phyloP scores from a whole-genome alignment of 257 asterid species.

The Solanum dulcamara region DNA sequence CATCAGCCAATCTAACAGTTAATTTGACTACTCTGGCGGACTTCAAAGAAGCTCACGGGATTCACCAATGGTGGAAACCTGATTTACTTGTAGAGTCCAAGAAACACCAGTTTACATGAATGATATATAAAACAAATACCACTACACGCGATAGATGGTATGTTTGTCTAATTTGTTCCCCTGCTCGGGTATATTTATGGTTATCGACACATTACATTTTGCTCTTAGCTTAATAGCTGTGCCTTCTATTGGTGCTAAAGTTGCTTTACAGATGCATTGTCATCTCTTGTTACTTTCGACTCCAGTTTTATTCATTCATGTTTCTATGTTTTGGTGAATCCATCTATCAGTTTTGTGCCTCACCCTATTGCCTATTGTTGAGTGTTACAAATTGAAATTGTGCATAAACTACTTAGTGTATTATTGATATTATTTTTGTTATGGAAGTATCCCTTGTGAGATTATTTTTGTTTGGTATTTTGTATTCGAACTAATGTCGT shows the following conservation, averaged over 20 bases:
- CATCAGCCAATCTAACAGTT: slow-evolving; percentile 58
- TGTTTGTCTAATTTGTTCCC: background rate
- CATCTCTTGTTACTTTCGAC: background rate
- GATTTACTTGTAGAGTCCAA: slow-evolving; percentile 41
- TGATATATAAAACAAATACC: background rate
- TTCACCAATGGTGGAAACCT: slow-evolving; percentile 92
- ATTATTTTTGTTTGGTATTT: background rate
- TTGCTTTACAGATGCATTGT: background rate
- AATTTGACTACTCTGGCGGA: slow-evolving; percentile 36
- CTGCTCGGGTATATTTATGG: background rate
- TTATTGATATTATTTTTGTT: background rate
- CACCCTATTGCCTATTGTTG: background rate
- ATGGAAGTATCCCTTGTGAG: background rate
- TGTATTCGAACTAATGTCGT: background rate
- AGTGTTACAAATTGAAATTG: background rate
- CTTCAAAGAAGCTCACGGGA: slow-evolving; percentile 80
- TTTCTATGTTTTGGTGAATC: background rate
- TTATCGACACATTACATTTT: background rate
- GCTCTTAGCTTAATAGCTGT: background rate
- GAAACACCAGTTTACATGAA: slow-evolving; percentile 17
- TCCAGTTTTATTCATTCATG: background rate
- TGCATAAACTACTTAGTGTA: background rate
- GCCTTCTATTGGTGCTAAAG: background rate
- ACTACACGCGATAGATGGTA: background rate
- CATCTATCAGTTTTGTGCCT: background rate